Conservation (phyloP, 2,329 filamentous ascomycete genomes). For the Fusarium domesticum region DNA sequence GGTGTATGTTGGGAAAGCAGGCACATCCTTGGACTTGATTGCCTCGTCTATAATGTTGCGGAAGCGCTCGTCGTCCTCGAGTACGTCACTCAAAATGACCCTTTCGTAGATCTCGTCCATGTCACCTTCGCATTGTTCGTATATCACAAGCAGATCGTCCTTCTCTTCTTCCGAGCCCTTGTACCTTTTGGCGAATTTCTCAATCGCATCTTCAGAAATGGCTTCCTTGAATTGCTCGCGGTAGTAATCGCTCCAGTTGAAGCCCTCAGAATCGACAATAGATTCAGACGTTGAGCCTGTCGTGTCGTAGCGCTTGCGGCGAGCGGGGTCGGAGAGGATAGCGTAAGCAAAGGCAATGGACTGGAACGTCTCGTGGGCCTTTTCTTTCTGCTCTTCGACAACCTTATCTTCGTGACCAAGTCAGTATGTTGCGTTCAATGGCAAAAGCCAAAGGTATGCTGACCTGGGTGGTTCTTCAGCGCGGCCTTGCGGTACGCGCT, state of each 20-base stretch:
- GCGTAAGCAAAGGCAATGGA: conserved; percentile 91
- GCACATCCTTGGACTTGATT: conserved; percentile 66
- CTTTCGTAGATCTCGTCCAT: conserved; percentile 75
- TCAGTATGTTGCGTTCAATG: conserved; percentile 12
- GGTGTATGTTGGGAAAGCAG: conserved; percentile 65
- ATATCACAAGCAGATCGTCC: conserved; percentile 72
- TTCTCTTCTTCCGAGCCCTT: conserved; percentile 84
- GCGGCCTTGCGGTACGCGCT: conserved; percentile 88
- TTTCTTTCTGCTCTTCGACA: conserved; percentile 60
- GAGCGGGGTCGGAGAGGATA: conserved; percentile 76
- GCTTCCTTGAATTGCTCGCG: conserved; percentile 76
- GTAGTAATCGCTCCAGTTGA: conserved; percentile 91
- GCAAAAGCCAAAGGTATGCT: conserved; percentile 14
- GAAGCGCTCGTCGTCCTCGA: conserved; percentile 84
- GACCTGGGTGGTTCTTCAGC: conserved; percentile 82
- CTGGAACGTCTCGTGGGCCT: conserved; percentile 81
- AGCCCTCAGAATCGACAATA: conserved; percentile 72
- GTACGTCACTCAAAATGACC: conserved; percentile 82
- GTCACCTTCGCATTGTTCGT: conserved; percentile 68
- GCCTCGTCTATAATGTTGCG: conserved; percentile 76
- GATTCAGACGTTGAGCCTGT: conserved; percentile 88
- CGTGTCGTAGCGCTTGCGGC: conserved; percentile 82
- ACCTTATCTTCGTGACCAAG: conserved; percentile 66
- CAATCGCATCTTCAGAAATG: conserved; percentile 70
- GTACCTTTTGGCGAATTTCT: conserved; percentile 73